Evolutionary conservation across 2,329 filamentous ascomycete genomes (phyloP).

Genomic region (Coleophoma cylindrospora): DNA sequence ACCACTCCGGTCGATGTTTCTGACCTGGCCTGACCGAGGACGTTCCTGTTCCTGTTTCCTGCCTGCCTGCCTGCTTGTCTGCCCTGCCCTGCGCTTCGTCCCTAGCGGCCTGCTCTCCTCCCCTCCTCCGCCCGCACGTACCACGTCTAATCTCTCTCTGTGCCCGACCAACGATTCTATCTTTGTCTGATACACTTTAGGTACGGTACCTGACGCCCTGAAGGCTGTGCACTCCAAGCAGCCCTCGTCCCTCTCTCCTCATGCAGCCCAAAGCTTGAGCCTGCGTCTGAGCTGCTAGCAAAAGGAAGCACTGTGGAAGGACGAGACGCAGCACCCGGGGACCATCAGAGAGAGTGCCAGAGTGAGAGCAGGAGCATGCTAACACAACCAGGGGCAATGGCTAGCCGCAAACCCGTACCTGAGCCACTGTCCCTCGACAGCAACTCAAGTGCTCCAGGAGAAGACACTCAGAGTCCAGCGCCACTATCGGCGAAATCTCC

Average conservation of each 20-base stretch:
- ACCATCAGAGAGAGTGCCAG: neutral
- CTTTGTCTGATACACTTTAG: constrained; percentile 8
- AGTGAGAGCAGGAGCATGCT: neutral
- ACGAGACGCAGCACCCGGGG: neutral
- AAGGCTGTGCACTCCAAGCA: constrained; percentile 11
- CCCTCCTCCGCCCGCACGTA: constrained; percentile 1
- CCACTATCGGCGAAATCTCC: constrained; percentile 21
- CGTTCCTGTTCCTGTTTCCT: too few species aligned
- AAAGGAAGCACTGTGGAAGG: neutral
- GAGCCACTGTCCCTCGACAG: constrained; percentile 24
- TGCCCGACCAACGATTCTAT: neutral
- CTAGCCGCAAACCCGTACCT: constrained; percentile 23
- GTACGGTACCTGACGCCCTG: constrained; percentile 3
- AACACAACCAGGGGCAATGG: constrained; percentile 12
- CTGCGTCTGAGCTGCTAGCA: neutral
- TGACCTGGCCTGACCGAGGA: too few species aligned
- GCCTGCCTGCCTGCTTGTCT: too few species aligned
- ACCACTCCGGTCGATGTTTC: too few species aligned
- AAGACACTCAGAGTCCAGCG: constrained; percentile 11
- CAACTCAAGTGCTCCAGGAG: constrained; percentile 4
- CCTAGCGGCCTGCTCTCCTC: neutral
- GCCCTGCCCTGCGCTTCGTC: neutral
- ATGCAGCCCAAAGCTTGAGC: constrained; percentile 3
- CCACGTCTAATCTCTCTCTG: neutral
- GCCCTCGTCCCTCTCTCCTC: constrained; percentile 1